A percentile compares a stretch with the other conserved stretches of the same genome.
phyloP scores from a whole-genome alignment of 441 rosid species.

The Syzygium malaccense region DNA sequence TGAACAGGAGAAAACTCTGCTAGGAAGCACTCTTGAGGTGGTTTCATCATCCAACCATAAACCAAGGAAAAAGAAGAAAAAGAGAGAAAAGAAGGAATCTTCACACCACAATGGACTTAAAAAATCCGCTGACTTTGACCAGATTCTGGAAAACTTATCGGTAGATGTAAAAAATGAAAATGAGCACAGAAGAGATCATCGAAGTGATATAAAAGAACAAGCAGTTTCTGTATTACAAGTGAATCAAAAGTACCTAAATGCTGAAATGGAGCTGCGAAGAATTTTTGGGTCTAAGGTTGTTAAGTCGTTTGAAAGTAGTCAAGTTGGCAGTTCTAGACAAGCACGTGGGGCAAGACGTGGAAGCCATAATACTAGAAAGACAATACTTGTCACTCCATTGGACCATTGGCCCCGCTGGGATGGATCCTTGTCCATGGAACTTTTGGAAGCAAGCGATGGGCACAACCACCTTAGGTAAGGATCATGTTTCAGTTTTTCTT shows the following conservation, averaged over 20 bases:
- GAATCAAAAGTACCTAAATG: constrained; percentile 70
- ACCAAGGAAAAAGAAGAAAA: constrained; percentile 52
- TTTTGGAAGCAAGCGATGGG: constrained; percentile 67
- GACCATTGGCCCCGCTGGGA: constrained; percentile 96
- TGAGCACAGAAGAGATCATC: constrained; percentile 17
- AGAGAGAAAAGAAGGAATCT: constrained; percentile 31
- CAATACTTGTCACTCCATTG: constrained; percentile 55
- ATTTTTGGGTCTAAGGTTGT: constrained; percentile 87
- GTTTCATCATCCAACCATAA: constrained; percentile 32
- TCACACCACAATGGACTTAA: constrained; percentile 23
- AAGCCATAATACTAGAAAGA: constrained; percentile 55
- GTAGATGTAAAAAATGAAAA: constrained; percentile 22
- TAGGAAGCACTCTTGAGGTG: constrained; percentile 4
- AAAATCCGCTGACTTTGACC: constrained; percentile 24
- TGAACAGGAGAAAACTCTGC: constrained; percentile 3
- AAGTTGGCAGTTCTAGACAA: constrained; percentile 51
- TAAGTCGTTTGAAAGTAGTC: constrained; percentile 64
- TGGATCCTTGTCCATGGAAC: constrained; percentile 79
- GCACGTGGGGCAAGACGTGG: constrained; percentile 72
- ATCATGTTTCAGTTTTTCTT: background rate
- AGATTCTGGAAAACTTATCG: constrained; percentile 32
- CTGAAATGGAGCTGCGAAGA: constrained; percentile 67
- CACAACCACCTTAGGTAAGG: constrained; percentile 62
- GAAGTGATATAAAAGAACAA: constrained; percentile 16
- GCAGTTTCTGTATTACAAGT: constrained; percentile 37